Conservation (phyloP, 2,329 filamentous ascomycete genomes). For the Trichoderma brevicompactum region DNA sequence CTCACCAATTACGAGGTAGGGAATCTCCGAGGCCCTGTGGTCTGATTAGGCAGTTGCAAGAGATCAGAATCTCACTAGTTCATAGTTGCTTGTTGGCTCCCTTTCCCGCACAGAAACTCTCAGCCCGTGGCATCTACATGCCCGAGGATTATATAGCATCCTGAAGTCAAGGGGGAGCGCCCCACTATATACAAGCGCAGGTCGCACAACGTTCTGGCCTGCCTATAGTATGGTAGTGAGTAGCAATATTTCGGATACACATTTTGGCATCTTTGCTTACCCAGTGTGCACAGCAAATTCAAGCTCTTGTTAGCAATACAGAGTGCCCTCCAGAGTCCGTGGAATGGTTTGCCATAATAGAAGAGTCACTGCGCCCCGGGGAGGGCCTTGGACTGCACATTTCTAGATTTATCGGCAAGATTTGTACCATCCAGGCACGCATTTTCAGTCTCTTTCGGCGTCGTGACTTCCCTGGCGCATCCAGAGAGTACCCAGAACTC, state of each 20-base stretch:
- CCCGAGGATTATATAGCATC: constrained; percentile 44
- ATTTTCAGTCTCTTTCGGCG: constrained; percentile 37
- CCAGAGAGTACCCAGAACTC: constrained; percentile 37
- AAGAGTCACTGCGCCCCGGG: constrained; percentile 33
- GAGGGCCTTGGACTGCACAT: constrained; percentile 40
- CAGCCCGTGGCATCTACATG: constrained; percentile 47
- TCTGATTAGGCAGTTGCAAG: neutral
- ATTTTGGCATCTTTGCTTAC: constrained; percentile 28
- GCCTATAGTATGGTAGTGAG: constrained; percentile 46
- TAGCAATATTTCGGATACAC: constrained; percentile 1
- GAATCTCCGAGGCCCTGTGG: neutral
- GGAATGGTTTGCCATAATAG: constrained; percentile 43
- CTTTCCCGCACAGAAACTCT: constrained; percentile 35
- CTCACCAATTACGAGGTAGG: constrained; percentile 47
- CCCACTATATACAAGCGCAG: constrained; percentile 34
- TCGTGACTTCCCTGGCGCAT: constrained; percentile 38
- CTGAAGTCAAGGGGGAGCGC: constrained; percentile 42
- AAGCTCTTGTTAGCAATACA: constrained; percentile 40
- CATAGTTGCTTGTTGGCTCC: constrained; percentile 46
- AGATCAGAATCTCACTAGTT: constrained; percentile 28
- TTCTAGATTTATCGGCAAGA: constrained; percentile 37
- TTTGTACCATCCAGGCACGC: constrained; percentile 38
- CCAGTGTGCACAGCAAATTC: constrained; percentile 43
- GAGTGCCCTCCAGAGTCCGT: constrained; percentile 44
- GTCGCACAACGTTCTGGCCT: constrained; percentile 45